These are phyloP conservation scores for Peziza echinospora DNA, from an alignment of 495 filamentous ascomycete genomes.

Conservation along the genomic window DNA sequence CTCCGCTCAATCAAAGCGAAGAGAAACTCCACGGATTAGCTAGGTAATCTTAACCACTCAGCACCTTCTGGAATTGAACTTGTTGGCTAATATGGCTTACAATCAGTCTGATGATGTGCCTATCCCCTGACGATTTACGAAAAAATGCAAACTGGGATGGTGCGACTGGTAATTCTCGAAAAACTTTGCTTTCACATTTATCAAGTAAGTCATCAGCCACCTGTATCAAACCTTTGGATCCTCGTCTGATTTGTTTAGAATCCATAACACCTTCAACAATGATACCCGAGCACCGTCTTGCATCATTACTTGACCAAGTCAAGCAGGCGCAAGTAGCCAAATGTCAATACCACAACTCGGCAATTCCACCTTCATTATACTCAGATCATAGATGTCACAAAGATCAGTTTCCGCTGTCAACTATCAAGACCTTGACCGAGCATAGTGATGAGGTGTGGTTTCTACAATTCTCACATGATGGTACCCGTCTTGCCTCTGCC, in stretches of 20 bases:
- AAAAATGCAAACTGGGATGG: conserved; percentile 77
- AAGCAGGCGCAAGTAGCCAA: conserved; percentile 60
- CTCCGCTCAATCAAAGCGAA: conserved; percentile 62
- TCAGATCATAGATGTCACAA: conserved; percentile 68
- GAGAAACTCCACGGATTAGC: conserved; percentile 60
- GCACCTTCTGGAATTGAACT: no score
- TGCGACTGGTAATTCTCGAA: conserved; percentile 53
- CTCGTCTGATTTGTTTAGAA: conserved; percentile 26
- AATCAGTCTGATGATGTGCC: conserved; percentile 65
- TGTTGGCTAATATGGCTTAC: conserved; percentile 3
- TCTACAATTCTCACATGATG: conserved; percentile 75
- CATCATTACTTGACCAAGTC: conserved; percentile 55
- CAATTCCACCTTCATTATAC: conserved; percentile 63
- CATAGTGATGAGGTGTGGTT: conserved; percentile 81
- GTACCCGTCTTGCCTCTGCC: conserved; percentile 59
- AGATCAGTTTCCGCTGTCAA: conserved; percentile 51
- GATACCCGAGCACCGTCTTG: conserved; percentile 89
- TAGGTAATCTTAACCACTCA: conserved; percentile 29
- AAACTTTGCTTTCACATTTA: conserved; percentile 52
- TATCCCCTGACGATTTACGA: conserved; percentile 53
- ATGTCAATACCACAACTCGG: conserved; percentile 76
- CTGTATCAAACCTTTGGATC: not conserved
- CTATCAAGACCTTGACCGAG: conserved; percentile 42
- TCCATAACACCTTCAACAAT: conserved; percentile 94
- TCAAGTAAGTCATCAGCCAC: conserved; percentile 36